Conservation (phyloP, 768 basidiomycete genomes). For the Dacryopinax primogenitus region DNA sequence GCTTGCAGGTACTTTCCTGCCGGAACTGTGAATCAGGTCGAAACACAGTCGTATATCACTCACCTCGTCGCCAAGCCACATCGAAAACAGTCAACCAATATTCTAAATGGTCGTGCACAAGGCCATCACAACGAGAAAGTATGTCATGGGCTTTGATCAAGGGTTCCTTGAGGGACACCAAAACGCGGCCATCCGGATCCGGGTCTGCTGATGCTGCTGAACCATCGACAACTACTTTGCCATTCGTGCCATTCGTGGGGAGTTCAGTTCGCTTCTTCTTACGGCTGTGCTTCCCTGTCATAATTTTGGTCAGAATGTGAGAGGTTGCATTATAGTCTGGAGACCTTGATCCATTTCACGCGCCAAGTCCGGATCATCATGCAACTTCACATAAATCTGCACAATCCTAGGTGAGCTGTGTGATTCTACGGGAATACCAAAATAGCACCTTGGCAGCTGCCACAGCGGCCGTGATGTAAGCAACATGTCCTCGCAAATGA, state of each 20-base stretch:
- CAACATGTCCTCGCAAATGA: constrained; percentile 57
- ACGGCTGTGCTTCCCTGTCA: constrained; percentile 63
- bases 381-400: constrained; percentile 60
- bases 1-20: constrained; percentile 76
- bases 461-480: constrained; percentile 59
- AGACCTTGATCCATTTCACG: constrained; percentile 24
- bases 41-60: constrained; percentile 21
- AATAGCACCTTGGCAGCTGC: constrained; percentile 49
- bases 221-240: constrained; percentile 36
- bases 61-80: constrained; percentile 69
- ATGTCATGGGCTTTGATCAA: constrained; percentile 66
- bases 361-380: constrained; percentile 56
- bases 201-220: constrained; percentile 49
- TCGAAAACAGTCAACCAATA: constrained; percentile 69
- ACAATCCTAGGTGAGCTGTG: constrained; percentile 11
- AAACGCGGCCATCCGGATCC: constrained; percentile 68
- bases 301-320: constrained; percentile 28
- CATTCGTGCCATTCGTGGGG: constrained; percentile 18
- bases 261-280: constrained; percentile 75
- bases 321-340: neutral
- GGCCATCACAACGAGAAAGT: constrained; percentile 46
- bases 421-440: constrained; percentile 14
- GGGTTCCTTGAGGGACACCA: constrained; percentile 48
- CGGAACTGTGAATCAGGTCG: neutral
- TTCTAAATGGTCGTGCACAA: constrained; percentile 44